Percentiles rank a stretch among this genome's conserved stretches.
These are phyloP conservation scores for Chondrus crispus DNA, from an alignment of 23 red algal genomes.

Conservation along the genomic window DNA sequence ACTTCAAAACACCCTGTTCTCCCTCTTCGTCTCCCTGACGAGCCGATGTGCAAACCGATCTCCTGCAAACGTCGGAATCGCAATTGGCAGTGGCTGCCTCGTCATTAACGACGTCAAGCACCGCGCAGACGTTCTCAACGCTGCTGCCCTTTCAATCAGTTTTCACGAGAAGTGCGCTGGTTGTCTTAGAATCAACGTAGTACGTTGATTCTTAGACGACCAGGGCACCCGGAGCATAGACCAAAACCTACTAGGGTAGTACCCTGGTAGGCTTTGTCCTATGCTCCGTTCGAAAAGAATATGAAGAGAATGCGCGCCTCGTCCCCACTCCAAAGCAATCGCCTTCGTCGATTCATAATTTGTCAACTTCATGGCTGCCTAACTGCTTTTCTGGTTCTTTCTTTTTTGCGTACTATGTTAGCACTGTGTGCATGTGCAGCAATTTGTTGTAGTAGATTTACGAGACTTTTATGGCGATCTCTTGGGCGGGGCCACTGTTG, in stretches of 20 bases:
- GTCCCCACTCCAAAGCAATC: conserved; percentile 42
- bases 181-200: conserved; percentile 54
- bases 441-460: too few species aligned
- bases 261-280: conserved; percentile 50
- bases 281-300: conserved; percentile 24
- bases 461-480: too few species aligned
- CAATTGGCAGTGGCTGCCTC: conserved; percentile 44
- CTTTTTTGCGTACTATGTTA: too few species aligned
- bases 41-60: conserved; percentile 39
- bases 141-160: neutral
- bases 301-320: conserved; percentile 43
- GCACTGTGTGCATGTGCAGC: too few species aligned
- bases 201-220: too few species aligned
- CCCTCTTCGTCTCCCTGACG: conserved; percentile 45
- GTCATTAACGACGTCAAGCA: conserved; percentile 51
- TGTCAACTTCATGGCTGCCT: too few species aligned
- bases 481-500: too few species aligned
- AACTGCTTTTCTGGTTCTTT: too few species aligned
- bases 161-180: conserved; percentile 36
- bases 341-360: neutral
- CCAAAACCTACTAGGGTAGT: too few species aligned
- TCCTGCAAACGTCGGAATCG: conserved; percentile 50
- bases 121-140: conserved; percentile 36
- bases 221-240: too few species aligned
- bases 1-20: conserved; percentile 45